Conservation (phyloP, 257 asterid genomes). For the Penstemon davidsonii region DNA sequence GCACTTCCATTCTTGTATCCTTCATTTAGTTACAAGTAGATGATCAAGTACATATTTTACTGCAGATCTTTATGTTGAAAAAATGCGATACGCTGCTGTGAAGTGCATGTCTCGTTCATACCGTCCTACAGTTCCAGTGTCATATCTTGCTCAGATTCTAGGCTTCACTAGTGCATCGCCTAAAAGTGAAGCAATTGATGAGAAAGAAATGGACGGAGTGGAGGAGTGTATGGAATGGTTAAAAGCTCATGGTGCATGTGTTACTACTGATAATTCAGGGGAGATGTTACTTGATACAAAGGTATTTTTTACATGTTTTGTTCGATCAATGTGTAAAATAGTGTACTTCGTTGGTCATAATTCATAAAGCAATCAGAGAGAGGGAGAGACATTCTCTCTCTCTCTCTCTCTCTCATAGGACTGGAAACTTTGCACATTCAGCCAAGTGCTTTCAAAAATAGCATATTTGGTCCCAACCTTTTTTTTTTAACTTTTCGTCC, state of each 20-base stretch:
- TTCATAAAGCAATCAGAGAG: not conserved
- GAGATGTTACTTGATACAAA: constrained; percentile 81
- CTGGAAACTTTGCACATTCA: no score
- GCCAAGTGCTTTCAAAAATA: no score
- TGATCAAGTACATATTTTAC: constrained; percentile 16
- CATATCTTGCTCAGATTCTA: constrained; percentile 71
- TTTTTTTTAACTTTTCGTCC: no score
- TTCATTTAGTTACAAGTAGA: constrained; percentile 14
- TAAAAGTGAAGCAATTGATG: constrained; percentile 50
- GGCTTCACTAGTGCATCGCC: constrained; percentile 62
- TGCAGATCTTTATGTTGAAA: constrained; percentile 94
- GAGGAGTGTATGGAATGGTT: constrained; percentile 97
- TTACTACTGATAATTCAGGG: constrained; percentile 62
- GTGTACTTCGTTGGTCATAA: not conserved
- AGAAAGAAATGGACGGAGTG: constrained; percentile 59
- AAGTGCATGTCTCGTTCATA: constrained; percentile 90
- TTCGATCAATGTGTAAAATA: not conserved
- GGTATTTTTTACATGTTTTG: constrained; percentile 40
- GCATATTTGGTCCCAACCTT: no score
- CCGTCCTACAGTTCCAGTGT: constrained; percentile 90
- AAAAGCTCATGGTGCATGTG: constrained; percentile 92
- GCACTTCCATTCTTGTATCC: constrained; percentile 2
- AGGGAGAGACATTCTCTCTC: no score
- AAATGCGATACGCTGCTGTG: constrained; percentile 94
- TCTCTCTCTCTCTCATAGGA: no score